Conservation (phyloP, 2,329 filamentous ascomycete genomes). For the Alternaria sp. region DNA sequence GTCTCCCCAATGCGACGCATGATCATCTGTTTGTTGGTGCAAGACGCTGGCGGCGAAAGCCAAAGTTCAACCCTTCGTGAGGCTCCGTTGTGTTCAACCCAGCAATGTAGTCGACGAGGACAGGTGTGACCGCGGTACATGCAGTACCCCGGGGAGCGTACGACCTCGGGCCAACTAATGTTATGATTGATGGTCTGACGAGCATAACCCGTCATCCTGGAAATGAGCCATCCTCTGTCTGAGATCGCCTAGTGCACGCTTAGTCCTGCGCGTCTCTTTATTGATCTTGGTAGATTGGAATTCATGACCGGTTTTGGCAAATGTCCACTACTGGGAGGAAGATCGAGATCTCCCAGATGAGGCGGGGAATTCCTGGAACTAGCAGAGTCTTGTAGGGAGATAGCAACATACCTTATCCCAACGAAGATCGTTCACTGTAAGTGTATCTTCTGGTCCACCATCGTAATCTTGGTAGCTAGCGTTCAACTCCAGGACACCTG, state of each 20-base stretch:
- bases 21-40: not conserved
- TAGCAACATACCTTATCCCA: slow-evolving; percentile 36
- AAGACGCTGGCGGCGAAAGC: slow-evolving; percentile 18
- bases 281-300: not conserved
- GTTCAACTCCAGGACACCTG: slow-evolving; percentile 10
- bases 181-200: slow-evolving; percentile 21
- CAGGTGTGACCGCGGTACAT: slow-evolving; percentile 24
- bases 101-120: slow-evolving; percentile 4
- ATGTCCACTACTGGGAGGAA: too few species aligned
- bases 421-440: slow-evolving; percentile 23
- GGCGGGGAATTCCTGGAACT: too few species aligned
- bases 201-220: not conserved
- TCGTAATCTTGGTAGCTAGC: slow-evolving; percentile 24
- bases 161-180: slow-evolving; percentile 23
- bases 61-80: slow-evolving; percentile 11
- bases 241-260: slow-evolving; percentile 15
- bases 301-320: too few species aligned
- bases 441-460: slow-evolving; percentile 20
- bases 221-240: slow-evolving; percentile 24
- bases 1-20: not conserved
- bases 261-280: slow-evolving; percentile 1
- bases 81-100: slow-evolving; percentile 4
- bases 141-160: slow-evolving; percentile 14
- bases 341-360: too few species aligned
- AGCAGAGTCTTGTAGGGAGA: too few species aligned